Evolutionary conservation across 1,284 basidiomycete genomes (phyloP), one percentile per base, ranked within the genome.

Genomic region (Phlebopus sp.): DNA sequence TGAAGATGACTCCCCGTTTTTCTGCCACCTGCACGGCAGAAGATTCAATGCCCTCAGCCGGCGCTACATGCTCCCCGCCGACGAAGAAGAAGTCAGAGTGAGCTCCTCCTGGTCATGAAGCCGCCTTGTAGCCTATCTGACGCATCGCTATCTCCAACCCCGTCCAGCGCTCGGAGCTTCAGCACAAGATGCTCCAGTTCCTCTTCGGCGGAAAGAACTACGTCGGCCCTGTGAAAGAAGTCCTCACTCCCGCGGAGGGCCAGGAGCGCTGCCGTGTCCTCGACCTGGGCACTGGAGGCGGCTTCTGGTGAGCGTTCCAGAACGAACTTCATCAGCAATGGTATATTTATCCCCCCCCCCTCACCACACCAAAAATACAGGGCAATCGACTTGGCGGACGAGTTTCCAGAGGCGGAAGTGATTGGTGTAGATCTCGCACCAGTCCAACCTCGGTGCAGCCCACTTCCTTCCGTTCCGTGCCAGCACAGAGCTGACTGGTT

Each of bases 381-480:
- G 81, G 79, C 80, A 21, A 77, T 83, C 50, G 76, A 80, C 62
- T 78, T 86, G 66, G 83, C 84, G 36, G 81, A 84, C 57, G 81
- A 84, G 62, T 85, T 85, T 59, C 79, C 78, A 37, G 71, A 77
- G 47, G 81, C 74, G 45, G 77, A 83, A 54, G 79, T 86, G 48
- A 74, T 81, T 57, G 84, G 82, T 18, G 72, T 84, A 51, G 84
- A 86, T 69, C 71, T 85, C 29, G 83, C 80, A 11, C 84, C 84
- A 46, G 77, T 85, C 38, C 84, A 86, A 59, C 79, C 81, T 40
- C 74, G 75, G 84, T 86, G 66, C 48, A 68, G 63, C 47, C 47
- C 46, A 18, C 30, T 55, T 54, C 49, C 51, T 44, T 40, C 14
- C 19, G 37, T n/a, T 30, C 34, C 44, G 34, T 25, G 25, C 50